phyloP scores from a whole-genome alignment of 2,329 filamentous ascomycete species.

The Diaporthe batatas region DNA sequence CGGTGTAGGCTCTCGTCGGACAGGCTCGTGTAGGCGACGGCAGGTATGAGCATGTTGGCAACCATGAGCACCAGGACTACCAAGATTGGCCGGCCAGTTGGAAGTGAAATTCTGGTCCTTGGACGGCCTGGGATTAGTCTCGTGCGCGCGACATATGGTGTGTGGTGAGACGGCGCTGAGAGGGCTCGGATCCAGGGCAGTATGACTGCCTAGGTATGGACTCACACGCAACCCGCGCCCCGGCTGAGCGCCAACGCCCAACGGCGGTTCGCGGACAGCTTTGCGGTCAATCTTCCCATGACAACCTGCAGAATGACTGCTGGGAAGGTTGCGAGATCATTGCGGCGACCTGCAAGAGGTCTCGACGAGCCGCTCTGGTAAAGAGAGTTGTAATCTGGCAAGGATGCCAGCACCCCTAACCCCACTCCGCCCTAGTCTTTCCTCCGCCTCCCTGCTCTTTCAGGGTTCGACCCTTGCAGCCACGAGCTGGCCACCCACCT shows the following conservation, averaged over 20 bases:
- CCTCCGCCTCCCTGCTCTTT: background rate
- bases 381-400: conserved; percentile 24
- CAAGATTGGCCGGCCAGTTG: background rate
- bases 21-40: conserved; percentile 46
- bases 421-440: background rate
- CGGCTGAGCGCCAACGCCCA: background rate
- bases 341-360: background rate
- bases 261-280: background rate
- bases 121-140: background rate
- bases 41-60: conserved; percentile 33
- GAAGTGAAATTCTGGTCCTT: background rate
- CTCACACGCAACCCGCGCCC: conserved; percentile 3
- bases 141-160: background rate
- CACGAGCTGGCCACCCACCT: background rate
- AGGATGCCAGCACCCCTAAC: conserved; percentile 17
- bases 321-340: conserved; percentile 15
- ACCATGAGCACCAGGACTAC: conserved; percentile 36
- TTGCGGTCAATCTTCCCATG: conserved; percentile 37
- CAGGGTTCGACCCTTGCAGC: conserved; percentile 9
- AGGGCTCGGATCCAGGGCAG: background rate
- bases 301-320: conserved; percentile 32
- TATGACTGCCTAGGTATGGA: background rate
- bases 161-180: background rate
- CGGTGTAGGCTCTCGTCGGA: conserved; percentile 46
- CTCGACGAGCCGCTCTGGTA: background rate